A percentile compares a stretch with the other conserved stretches of the same genome.
Conservation (phyloP, 345 rosid genomes). For the Rhizophora mangle region DNA sequence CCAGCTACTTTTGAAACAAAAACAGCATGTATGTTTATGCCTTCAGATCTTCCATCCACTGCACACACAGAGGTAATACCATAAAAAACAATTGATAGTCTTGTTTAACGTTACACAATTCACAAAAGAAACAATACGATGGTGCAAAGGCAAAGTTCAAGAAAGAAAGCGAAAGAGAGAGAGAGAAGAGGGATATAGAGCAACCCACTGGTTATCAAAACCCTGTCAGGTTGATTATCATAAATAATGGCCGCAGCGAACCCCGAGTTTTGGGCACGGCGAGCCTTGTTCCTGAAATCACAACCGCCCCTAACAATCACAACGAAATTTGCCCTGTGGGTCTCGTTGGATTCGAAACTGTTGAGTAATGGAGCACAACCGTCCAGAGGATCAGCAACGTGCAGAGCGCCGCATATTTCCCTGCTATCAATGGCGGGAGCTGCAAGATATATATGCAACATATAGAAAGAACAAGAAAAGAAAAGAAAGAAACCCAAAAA, state of each 20-base stretch:
- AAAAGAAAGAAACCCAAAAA: background rate
- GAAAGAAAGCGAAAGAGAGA: background rate
- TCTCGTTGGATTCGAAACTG: conserved; percentile 26
- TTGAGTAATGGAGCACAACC: conserved; percentile 50
- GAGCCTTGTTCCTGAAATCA: conserved; percentile 57
- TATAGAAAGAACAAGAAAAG: background rate
- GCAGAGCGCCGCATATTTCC: conserved; percentile 59
- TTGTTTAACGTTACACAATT: background rate
- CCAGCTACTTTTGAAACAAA: conserved; percentile 60
- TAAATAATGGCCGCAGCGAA: conserved; percentile 58
- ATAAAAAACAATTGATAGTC: background rate
- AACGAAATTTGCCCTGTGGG: conserved; percentile 35
- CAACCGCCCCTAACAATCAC: conserved; percentile 62
- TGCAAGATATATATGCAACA: conserved; percentile 1
- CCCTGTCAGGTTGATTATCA: conserved; percentile 43
- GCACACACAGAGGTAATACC: conserved; percentile 5
- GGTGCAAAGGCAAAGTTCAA: background rate
- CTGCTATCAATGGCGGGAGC: conserved; percentile 37
- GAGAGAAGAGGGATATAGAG: background rate
- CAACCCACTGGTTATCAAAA: conserved; percentile 62
- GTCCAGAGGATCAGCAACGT: conserved; percentile 52
- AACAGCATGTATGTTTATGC: conserved; percentile 47
- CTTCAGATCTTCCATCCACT: conserved; percentile 62
- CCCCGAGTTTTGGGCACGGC: conserved; percentile 51
- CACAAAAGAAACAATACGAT: background rate